These are phyloP conservation scores for Aurantiochytrium sp. DNA, from an alignment of 108 stramenopile species.

Conservation along the genomic window DNA sequence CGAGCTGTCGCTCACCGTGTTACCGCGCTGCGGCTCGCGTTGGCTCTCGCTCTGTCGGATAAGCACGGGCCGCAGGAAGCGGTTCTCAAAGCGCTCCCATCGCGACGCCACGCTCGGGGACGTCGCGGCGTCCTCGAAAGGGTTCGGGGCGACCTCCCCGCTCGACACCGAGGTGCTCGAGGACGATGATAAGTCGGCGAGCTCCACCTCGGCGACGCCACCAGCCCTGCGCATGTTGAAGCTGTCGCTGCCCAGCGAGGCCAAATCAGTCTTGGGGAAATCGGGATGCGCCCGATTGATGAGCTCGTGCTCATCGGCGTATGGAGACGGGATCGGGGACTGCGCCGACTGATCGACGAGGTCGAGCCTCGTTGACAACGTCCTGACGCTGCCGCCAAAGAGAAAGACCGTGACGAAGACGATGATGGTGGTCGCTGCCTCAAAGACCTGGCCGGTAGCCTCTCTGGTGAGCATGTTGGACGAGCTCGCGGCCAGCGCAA, in stretches of 20 bases:
- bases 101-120: not conserved
- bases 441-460: not conserved
- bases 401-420: not conserved
- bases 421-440: slow-evolving; percentile 3
- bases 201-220: not conserved
- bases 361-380: not conserved
- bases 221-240: too few relatives aligned
- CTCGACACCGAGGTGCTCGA: too few relatives aligned
- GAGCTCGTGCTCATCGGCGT: not conserved
- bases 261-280: not conserved
- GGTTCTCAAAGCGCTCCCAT: not conserved
- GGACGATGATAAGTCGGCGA: not conserved
- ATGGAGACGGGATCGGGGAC: slow-evolving; percentile 6
- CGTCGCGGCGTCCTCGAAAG: not conserved
- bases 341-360: not conserved
- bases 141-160: not conserved
- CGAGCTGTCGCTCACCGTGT: too few relatives aligned
- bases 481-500: slow-evolving; percentile 43
- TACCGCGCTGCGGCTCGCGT: too few relatives aligned
- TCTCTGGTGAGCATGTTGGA: not conserved
- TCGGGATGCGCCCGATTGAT: not conserved
- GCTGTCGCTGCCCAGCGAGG: too few relatives aligned
- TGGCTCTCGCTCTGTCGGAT: not conserved
- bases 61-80: not conserved
- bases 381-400: not conserved